A percentile compares a stretch with the other conserved stretches of the same genome.
Evolutionary conservation across 257 asterid genomes (phyloP).

Genomic region (Primulina tabacum): DNA sequence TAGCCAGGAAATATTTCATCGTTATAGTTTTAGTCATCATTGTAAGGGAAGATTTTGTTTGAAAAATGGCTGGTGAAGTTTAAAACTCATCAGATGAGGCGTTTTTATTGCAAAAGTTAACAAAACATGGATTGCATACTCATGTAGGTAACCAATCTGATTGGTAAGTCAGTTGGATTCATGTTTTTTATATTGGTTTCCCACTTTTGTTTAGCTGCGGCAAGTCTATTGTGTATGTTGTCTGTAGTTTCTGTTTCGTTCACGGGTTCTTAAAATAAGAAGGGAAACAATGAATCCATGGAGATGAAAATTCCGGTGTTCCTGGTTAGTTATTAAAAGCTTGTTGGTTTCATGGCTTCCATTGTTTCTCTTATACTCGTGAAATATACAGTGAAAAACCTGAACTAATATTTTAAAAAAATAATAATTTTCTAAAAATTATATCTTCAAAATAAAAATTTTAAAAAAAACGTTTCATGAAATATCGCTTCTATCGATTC

Average conservation of each 20-base stretch:
- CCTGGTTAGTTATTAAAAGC: no score
- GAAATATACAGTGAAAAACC: no score
- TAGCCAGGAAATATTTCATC: conserved; percentile 15
- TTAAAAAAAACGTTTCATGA: no score
- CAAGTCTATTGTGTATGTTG: conserved; percentile 30
- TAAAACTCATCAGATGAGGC: conserved; percentile 4
- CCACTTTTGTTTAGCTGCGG: conserved; percentile 28
- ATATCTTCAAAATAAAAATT: no score
- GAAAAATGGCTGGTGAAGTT: conserved; percentile 17
- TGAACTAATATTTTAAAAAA: no score
- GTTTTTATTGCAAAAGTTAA: neutral
- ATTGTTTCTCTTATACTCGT: no score
- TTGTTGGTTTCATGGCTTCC: no score
- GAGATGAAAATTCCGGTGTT: neutral
- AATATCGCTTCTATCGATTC: no score
- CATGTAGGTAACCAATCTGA: conserved; percentile 20
- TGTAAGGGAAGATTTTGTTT: neutral
- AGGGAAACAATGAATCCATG: neutral
- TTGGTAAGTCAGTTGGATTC: conserved; percentile 44
- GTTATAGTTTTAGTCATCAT: conserved; percentile 29
- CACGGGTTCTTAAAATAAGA: neutral
- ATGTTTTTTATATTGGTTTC: conserved; percentile 35
- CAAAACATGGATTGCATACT: conserved; percentile 4
- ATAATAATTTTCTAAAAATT: no score
- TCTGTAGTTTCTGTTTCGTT: conserved; percentile 26